These are phyloP conservation scores for Neoboletus brunneissimus DNA, from an alignment of 768 basidiomycete genomes.

Conservation along the genomic window DNA sequence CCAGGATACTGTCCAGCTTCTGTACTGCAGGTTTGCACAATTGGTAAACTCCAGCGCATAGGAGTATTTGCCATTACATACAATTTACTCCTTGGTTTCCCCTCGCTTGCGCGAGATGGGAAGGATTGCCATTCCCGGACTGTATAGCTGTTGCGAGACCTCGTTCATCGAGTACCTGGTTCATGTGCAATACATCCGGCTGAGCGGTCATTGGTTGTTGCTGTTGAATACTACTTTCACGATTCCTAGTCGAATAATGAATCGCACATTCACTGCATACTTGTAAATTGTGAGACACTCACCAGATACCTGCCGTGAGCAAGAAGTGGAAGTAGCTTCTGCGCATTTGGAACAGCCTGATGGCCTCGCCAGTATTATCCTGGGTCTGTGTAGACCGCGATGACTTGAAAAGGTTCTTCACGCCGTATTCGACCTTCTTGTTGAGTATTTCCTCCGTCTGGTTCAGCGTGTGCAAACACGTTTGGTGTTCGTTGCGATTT, in stretches of 20 bases:
- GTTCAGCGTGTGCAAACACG: background rate
- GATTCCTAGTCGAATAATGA: background rate
- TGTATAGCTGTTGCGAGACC: background rate
- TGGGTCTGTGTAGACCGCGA: background rate
- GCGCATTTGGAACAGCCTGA: background rate
- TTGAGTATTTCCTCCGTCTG: background rate
- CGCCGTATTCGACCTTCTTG: background rate
- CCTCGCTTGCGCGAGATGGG: background rate
- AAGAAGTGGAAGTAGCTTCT: background rate
- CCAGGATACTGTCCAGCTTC: background rate
- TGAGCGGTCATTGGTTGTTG: background rate
- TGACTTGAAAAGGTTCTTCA: background rate
- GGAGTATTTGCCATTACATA: background rate
- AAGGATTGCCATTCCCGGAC: no score
- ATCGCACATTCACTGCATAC: background rate
- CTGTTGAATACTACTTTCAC: background rate
- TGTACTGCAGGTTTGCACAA: background rate
- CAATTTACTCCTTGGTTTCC: background rate
- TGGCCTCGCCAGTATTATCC: background rate
- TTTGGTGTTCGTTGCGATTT: background rate
- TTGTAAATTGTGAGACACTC: background rate
- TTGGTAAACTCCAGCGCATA: background rate
- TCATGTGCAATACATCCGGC: background rate
- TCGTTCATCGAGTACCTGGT: background rate
- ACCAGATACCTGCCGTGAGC: background rate